Evolutionary conservation across 768 basidiomycete genomes (phyloP), one percentile per base, ranked within the genome.

Genomic region (Sistotremastrum suecicum): DNA sequence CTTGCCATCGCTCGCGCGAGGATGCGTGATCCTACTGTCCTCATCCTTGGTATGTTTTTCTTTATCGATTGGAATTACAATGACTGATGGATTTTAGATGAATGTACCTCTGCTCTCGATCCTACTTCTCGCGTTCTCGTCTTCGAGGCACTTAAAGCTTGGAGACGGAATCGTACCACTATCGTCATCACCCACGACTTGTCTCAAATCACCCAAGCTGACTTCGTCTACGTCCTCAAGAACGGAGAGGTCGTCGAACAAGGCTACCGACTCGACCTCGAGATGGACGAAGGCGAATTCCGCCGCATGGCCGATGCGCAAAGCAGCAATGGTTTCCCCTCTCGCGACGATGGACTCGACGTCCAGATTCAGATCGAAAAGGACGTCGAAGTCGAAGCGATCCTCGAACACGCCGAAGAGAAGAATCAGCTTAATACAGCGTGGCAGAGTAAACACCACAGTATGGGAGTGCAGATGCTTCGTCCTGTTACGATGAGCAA

Each of bases 111-210:
- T 1, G 69, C 70, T 0, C 59, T 98, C 48, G 94, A 97, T 61
- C 76, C 81, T 8, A 81, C 83, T 2, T 88, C 91, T 2, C 82
- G 92, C 12, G 67, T 87, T 28, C 74, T 90, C 39, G 87, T 97
- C 12, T 87, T 88, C 50, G 68, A 69, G 42, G 66, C 67, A 6
- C 60, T 78, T 60, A 74, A 72, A 55, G 62, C 62, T 3, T 88
- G 83, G 83, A 70, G 87, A 5, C 56, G 58, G 10, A 82, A 83
- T 65, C 78, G 76, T 54, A 97, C 88, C 4, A 95, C 88, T 5
- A 80, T 92, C 57, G 81, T 92, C 50, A 95, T 97, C 59, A 97
- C 94, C 0, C 94, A 98, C 61, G 95, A 98, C 54, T 76, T 98
- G 11, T 80, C 81, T 1, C 86, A 91, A 52, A 83, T 99, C 51